Conservation (phyloP, 345 rosid species). For the Syzygium jambos region DNA sequence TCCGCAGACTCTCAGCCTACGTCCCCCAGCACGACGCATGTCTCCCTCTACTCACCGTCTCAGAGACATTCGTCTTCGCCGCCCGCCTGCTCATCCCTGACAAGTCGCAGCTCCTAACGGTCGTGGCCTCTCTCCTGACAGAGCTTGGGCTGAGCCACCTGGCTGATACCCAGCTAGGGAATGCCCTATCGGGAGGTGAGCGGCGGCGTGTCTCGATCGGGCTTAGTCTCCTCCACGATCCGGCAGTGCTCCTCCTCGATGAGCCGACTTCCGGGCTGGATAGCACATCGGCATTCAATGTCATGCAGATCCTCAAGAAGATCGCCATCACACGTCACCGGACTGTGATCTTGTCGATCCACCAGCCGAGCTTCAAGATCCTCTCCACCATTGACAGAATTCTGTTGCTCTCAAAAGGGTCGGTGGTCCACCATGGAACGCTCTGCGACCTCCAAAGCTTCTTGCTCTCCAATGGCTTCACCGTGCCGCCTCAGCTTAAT, state of each 20-base stretch:
- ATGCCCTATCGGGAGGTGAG: slow-evolving; percentile 76
- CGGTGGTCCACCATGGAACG: slow-evolving; percentile 66
- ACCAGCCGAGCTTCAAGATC: slow-evolving; percentile 93
- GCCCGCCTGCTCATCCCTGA: slow-evolving; percentile 60
- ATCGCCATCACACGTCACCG: slow-evolving; percentile 58
- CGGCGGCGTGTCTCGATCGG: slow-evolving; percentile 84
- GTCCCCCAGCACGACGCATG: slow-evolving; percentile 85
- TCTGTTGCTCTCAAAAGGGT: slow-evolving; percentile 63
- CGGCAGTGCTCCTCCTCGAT: slow-evolving; percentile 72
- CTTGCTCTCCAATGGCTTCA: slow-evolving; percentile 49
- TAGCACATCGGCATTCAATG: slow-evolving; percentile 76
- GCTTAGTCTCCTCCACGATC: slow-evolving; percentile 79
- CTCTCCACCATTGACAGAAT: slow-evolving; percentile 57
- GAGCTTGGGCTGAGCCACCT: slow-evolving; percentile 62
- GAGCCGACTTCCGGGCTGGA: slow-evolving; percentile 93
- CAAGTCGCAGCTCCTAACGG: slow-evolving; percentile 12
- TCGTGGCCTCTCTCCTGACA: slow-evolving; percentile 43
- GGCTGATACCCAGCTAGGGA: slow-evolving; percentile 39
- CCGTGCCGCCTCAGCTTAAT: slow-evolving; percentile 84
- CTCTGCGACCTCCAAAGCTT: slow-evolving; percentile 43
- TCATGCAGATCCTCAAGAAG: slow-evolving; percentile 52
- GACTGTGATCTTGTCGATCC: slow-evolving; percentile 79
- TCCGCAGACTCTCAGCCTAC: slow-evolving; percentile 75
- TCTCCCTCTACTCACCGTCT: slow-evolving; percentile 71
- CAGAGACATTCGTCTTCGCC: slow-evolving; percentile 62